Percentiles rank a stretch among this genome's conserved stretches.
These are phyloP conservation scores for Candida gigantensis DNA, from an alignment of 1,139 yeast species.

Conservation along the genomic window DNA sequence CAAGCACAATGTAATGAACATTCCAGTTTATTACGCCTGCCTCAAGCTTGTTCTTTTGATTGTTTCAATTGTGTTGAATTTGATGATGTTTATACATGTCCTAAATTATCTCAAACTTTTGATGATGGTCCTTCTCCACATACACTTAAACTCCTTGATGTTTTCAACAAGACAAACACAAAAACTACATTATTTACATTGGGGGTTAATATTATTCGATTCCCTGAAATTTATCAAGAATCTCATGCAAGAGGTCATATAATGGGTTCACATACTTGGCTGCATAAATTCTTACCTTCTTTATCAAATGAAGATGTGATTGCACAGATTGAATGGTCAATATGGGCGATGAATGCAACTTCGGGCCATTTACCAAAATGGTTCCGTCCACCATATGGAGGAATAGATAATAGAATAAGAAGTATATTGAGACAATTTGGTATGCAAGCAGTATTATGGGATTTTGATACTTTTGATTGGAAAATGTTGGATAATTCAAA, in stretches of 20 bases:
- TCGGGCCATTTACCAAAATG: conserved; percentile 86
- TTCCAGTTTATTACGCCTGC: conserved; percentile 14
- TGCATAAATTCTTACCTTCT: conserved; percentile 80
- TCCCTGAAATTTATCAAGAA: conserved; percentile 69
- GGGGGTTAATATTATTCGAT: conserved; percentile 75
- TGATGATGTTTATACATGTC: conserved; percentile 79
- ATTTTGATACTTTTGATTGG: conserved; percentile 92
- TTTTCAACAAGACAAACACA: conserved; percentile 32
- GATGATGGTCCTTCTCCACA: conserved; percentile 92
- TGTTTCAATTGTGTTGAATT: conserved; percentile 76
- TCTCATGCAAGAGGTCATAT: conserved; percentile 68
- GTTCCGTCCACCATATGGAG: conserved; percentile 97
- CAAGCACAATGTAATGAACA: conserved; percentile 58
- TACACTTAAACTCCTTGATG: conserved; percentile 59
- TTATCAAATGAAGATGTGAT: conserved; percentile 75
- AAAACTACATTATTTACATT: conserved; percentile 80
- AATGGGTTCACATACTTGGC: conserved; percentile 91
- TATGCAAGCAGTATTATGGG: conserved; percentile 88
- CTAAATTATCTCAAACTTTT: conserved; percentile 77
- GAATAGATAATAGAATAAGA: conserved; percentile 82
- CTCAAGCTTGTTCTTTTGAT: conserved; percentile 76
- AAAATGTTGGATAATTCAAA: conserved; percentile 47
- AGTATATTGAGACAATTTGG: conserved; percentile 82
- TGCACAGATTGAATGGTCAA: conserved; percentile 92
- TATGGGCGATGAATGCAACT: conserved; percentile 98